These are phyloP conservation scores for Eucalyptus shirleyi DNA, from an alignment of 345 rosid species.

Conservation along the genomic window DNA sequence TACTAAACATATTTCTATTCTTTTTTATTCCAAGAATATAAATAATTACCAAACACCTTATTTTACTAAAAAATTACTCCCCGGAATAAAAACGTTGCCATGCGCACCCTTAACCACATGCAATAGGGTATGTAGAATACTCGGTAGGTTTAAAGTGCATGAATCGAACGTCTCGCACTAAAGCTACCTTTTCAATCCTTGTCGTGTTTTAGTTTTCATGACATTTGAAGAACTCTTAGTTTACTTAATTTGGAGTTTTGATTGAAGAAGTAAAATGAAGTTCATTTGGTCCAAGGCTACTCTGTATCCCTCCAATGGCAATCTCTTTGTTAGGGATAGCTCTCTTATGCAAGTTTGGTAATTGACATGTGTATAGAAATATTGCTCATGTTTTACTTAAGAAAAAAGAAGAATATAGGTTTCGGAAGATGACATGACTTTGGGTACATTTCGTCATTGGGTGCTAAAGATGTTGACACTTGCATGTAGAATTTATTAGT, in stretches of 20 bases:
- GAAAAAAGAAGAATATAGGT: neutral
- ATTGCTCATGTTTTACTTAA: neutral
- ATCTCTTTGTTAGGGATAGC: neutral
- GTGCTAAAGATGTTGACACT: neutral
- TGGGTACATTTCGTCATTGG: neutral
- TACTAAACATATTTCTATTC: no score
- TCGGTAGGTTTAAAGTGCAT: neutral
- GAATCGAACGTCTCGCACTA: neutral
- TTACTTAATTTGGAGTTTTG: neutral
- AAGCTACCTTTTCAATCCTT: neutral
- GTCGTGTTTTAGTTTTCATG: neutral
- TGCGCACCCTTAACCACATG: neutral
- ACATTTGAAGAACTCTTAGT: neutral
- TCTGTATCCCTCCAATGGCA: neutral
- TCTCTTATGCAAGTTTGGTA: neutral
- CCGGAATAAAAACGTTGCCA: no score
- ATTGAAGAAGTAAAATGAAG: neutral
- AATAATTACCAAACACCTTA: no score
- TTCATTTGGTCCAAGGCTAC: neutral
- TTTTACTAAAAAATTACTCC: no score
- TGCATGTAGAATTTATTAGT: neutral
- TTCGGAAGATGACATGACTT: neutral
- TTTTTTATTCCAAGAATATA: no score
- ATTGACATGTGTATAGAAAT: neutral
- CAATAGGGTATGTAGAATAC: neutral